Conservation (phyloP, 805 yeast species). For the Kuraishia borneana region DNA sequence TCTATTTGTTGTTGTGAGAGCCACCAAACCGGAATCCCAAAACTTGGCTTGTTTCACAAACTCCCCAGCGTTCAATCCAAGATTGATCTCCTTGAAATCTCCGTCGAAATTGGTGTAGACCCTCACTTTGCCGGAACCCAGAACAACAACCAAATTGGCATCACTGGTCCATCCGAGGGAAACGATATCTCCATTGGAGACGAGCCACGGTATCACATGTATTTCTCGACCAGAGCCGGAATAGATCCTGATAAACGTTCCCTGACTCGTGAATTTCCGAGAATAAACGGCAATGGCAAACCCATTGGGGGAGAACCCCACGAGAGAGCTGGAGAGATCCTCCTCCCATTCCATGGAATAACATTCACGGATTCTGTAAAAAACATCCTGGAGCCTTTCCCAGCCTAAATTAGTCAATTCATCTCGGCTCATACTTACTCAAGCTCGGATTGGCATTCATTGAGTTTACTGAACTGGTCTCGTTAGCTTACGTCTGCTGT, state of each 20-base stretch:
- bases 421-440: conserved; percentile 8
- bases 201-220: conserved; percentile 26
- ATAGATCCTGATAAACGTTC: conserved; percentile 15
- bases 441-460: conserved; percentile 17
- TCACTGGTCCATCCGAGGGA: conserved; percentile 40
- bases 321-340: conserved; percentile 27
- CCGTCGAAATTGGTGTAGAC: conserved; percentile 57
- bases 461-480: too few relatives aligned
- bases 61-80: conserved; percentile 19
- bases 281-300: conserved; percentile 45
- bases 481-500: not conserved
- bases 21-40: conserved; percentile 31
- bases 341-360: conserved; percentile 43
- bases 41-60: conserved; percentile 24
- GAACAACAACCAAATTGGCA: conserved; percentile 47
- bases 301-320: conserved; percentile 38
- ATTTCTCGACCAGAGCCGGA: conserved; percentile 21
- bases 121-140: conserved; percentile 41
- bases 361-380: conserved; percentile 51
- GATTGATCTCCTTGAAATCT: conserved; percentile 44
- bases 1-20: conserved; percentile 25
- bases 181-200: conserved; percentile 40
- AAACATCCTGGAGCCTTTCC: conserved; percentile 69
- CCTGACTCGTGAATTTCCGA: conserved; percentile 8
- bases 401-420: conserved; percentile 29